Percentiles rank a stretch among this genome's conserved stretches.
Evolutionary conservation across 306 rosid genomes (phyloP).

Genomic region (Luffa aegyptiaca): DNA sequence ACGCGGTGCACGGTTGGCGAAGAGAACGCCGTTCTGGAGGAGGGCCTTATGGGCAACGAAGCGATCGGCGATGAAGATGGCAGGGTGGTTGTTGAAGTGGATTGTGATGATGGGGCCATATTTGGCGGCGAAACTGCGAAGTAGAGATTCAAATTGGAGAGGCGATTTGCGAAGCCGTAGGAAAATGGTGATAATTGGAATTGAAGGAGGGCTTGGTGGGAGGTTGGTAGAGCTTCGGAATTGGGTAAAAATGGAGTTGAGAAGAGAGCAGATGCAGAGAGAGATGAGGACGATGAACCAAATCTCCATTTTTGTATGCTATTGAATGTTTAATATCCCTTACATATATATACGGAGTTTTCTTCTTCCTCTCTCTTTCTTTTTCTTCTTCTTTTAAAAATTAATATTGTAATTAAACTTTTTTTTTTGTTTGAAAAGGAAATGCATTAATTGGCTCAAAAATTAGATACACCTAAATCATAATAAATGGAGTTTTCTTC

Average conservation of each 20-base stretch:
- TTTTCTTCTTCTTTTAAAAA: neutral
- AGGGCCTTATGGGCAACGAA: neutral
- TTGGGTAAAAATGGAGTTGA: neutral
- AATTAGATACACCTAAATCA: too few species aligned
- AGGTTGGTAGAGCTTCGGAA: neutral
- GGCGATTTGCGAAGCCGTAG: neutral
- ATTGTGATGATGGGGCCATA: neutral
- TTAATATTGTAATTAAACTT: too few species aligned
- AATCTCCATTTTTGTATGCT: neutral
- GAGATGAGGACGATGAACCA: neutral
- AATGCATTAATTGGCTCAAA: too few species aligned
- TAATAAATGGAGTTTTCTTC: too few species aligned
- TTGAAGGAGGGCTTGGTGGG: neutral
- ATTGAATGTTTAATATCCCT: neutral
- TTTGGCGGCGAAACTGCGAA: neutral
- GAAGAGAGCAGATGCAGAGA: neutral
- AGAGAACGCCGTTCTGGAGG: neutral
- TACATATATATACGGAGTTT: too few species aligned
- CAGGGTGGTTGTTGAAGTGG: neutral
- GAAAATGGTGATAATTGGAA: neutral
- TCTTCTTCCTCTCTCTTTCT: too few species aligned
- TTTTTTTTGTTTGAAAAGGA: too few species aligned
- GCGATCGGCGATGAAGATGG: slow-evolving; percentile 5
- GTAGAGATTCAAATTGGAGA: neutral
- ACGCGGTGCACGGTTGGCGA: neutral